Evolutionary conservation across 2,329 filamentous ascomycete genomes (phyloP).

Genomic region (Fusarium albosuccineum): DNA sequence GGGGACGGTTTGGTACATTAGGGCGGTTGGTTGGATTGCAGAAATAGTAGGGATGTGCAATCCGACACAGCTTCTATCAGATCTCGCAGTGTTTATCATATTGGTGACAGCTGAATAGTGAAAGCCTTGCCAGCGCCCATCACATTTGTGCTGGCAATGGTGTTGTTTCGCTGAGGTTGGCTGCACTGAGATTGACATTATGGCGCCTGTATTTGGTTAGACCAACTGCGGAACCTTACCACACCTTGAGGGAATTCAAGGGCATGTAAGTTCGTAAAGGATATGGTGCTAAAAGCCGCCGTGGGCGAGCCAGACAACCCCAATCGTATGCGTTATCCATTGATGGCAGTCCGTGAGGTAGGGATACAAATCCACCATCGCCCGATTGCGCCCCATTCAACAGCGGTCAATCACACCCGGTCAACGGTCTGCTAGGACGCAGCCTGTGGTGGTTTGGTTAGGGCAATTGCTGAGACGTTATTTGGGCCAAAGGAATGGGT

Average conservation of each 20-base stretch:
- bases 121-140: conserved; percentile 20
- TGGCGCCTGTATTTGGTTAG: conserved; percentile 28
- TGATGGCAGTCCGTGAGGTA: neutral
- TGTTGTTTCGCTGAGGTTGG: conserved; percentile 11
- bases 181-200: conserved; percentile 20
- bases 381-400: conserved; percentile 12
- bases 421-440: conserved; percentile 9
- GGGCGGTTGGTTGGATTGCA: conserved; percentile 21
- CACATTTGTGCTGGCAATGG: conserved; percentile 4
- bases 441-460: conserved; percentile 19
- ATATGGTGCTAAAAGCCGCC: too few species aligned
- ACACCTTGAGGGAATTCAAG: conserved; percentile 14
- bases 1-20: conserved; percentile 36
- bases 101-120: conserved; percentile 1
- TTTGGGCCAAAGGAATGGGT: conserved; percentile 15
- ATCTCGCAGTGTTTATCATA: conserved; percentile 33
- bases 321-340: neutral
- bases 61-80: conserved; percentile 30
- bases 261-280: too few species aligned
- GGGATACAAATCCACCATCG: conserved; percentile 20
- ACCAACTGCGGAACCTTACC: conserved; percentile 33
- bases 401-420: conserved; percentile 11
- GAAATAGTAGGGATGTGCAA: conserved; percentile 41
- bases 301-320: neutral
- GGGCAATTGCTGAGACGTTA: conserved; percentile 16